Percentiles rank a stretch among this genome's conserved stretches.
These are phyloP conservation scores for Trichoderma aggressivum DNA, from an alignment of 2,329 filamentous ascomycete genomes.

Conservation along the genomic window DNA sequence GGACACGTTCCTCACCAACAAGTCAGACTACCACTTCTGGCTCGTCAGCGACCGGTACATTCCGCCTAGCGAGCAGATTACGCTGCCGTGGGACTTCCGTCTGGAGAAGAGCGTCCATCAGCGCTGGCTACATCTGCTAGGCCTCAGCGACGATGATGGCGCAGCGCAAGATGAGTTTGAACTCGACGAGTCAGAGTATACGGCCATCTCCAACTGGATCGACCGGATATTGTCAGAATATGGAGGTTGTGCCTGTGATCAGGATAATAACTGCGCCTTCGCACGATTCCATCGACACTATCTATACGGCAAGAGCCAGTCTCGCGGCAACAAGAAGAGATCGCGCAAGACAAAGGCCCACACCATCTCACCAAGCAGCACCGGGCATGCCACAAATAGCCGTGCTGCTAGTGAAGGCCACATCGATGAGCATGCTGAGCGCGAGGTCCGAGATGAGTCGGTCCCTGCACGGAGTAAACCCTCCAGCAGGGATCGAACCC, in stretches of 20 bases:
- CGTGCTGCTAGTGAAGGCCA: constrained; percentile 62
- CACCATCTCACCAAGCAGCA: constrained; percentile 59
- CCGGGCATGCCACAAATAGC: constrained; percentile 60
- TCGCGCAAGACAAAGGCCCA: constrained; percentile 53
- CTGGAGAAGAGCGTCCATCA: constrained; percentile 53
- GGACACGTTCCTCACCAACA: constrained; percentile 78
- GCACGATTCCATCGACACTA: constrained; percentile 60
- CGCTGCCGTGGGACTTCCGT: constrained; percentile 64
- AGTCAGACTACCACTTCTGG: constrained; percentile 86
- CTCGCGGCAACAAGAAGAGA: constrained; percentile 47
- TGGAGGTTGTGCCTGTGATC: constrained; percentile 73
- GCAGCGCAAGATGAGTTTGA: constrained; percentile 49
- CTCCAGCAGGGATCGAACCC: constrained; percentile 63
- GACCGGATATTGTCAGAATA: constrained; percentile 70
- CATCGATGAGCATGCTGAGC: constrained; percentile 51
- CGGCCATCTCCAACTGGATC: constrained; percentile 61
- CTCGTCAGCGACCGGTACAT: constrained; percentile 81
- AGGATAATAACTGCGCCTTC: constrained; percentile 61
- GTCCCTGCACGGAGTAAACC: constrained; percentile 60
- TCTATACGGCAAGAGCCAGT: constrained; percentile 43
- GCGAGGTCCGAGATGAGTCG: constrained; percentile 46
- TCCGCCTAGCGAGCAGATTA: constrained; percentile 59
- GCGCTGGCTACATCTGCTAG: constrained; percentile 57
- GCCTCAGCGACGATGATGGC: constrained; percentile 58
- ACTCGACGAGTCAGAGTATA: constrained; percentile 58